Conservation (phyloP, 1,139 yeast species). For the Kodamaea plutei region DNA sequence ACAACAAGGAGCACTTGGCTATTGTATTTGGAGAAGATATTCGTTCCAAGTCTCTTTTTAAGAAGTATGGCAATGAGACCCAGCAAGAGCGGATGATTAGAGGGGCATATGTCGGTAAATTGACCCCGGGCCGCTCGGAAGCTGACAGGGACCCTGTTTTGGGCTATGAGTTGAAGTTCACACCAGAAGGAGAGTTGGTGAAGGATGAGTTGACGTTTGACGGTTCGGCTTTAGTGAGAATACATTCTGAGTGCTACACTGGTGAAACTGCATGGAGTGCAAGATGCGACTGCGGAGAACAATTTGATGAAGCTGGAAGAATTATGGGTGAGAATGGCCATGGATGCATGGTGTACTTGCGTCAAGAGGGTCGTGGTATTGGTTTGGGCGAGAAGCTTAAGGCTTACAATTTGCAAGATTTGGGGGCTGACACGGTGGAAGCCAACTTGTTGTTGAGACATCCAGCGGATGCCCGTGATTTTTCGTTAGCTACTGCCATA, state of each 20-base stretch:
- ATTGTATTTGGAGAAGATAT: conserved; percentile 94
- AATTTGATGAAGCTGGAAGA: conserved; percentile 95
- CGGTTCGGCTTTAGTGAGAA: conserved; percentile 60
- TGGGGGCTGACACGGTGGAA: conserved; percentile 97
- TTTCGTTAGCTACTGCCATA: conserved; percentile 91
- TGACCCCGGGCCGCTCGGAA: conserved; percentile 75
- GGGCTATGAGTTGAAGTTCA: conserved; percentile 43
- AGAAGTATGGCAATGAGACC: conserved; percentile 60
- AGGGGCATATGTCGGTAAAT: conserved; percentile 90
- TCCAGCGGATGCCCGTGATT: conserved; percentile 95
- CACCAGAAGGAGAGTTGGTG: conserved; percentile 44
- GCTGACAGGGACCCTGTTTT: conserved; percentile 60
- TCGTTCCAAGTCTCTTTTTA: conserved; percentile 70
- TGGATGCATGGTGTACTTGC: conserved; percentile 90
- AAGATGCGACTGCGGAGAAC: conserved; percentile 98
- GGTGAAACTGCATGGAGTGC: conserved; percentile 99
- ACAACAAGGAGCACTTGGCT: conserved; percentile 92
- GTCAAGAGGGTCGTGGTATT: conserved; percentile 98
- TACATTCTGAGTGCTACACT: conserved; percentile 96
- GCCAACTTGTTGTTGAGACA: conserved; percentile 90
- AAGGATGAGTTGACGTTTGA: conserved; percentile 30
- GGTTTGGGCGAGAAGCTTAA: conserved; percentile 95
- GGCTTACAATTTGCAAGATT: conserved; percentile 94
- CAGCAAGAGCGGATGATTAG: conserved; percentile 94
- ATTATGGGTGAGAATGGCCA: conserved; percentile 81